Conservation (phyloP, 225 moss, liverwort and hornwort genomes). For the Pseudisothecium myosuroides region DNA sequence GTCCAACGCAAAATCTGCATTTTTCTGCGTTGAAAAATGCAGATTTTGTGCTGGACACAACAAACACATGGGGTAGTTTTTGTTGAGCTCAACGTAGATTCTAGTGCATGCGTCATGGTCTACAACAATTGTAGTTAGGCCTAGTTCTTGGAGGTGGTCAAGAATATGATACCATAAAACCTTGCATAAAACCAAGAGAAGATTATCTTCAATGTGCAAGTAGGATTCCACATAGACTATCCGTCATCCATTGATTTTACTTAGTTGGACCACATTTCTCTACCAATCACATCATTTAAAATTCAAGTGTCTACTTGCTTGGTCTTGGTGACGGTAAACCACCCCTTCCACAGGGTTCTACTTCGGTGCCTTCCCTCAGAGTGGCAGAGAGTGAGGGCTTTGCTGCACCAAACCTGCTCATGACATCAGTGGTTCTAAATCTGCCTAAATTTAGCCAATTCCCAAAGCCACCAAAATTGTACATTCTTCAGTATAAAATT, state of each 20-base stretch:
- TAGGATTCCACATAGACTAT: not conserved
- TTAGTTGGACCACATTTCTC: not conserved
- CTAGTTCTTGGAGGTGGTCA: not conserved
- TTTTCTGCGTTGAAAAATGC: no score
- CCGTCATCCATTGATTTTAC: not conserved
- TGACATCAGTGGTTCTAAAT: not conserved
- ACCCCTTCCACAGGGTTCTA: not conserved
- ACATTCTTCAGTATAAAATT: not conserved
- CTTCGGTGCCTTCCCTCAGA: not conserved
- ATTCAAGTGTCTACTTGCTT: not conserved
- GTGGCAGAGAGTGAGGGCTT: not conserved
- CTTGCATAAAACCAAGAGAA: no score
- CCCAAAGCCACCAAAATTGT: not conserved
- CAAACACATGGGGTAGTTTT: no score
- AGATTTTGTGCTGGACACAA: no score
- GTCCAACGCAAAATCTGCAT: no score
- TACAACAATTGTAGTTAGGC: rapidly evolving
- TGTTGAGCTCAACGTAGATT: no score
- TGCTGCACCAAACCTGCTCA: not conserved
- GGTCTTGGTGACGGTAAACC: no score
- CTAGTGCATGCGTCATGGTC: no score
- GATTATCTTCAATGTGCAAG: not conserved
- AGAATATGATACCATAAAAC: not conserved
- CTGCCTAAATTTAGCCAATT: not conserved
- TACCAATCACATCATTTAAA: not conserved